Evolutionary conservation across 2,329 filamentous ascomycete genomes (phyloP).

Genomic region (Ceratocystis papillata): DNA sequence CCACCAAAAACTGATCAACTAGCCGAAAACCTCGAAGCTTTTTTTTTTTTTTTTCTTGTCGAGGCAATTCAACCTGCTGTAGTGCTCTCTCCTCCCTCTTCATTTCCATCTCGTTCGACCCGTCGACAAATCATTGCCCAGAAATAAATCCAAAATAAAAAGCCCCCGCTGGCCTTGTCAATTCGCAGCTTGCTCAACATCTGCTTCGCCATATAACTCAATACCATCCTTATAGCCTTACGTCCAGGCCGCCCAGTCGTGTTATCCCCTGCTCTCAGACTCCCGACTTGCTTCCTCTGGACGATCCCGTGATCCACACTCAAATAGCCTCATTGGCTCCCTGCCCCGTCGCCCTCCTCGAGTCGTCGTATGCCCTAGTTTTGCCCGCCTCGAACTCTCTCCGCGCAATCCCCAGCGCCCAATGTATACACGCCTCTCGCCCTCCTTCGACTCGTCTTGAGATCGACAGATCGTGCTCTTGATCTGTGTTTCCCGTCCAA

Average conservation of each 20-base stretch:
- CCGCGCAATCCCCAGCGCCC: background rate
- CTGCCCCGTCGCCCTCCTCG: background rate
- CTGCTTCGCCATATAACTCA: background rate
- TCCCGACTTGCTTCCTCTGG: background rate
- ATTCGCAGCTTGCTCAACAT: background rate
- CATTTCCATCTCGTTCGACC: background rate
- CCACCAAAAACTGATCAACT: slow-evolving; percentile 12
- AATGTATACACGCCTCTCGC: slow-evolving; percentile 13
- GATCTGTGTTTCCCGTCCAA: background rate
- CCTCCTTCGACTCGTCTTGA: slow-evolving; percentile 1
- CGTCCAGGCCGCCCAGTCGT: background rate
- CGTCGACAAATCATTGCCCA: background rate
- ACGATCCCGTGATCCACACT: background rate
- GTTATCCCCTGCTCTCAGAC: background rate
- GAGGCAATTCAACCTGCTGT: background rate
- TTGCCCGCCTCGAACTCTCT: background rate
- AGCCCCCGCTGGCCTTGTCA: background rate
- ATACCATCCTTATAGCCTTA: background rate
- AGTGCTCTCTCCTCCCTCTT: background rate
- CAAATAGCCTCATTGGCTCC: background rate
- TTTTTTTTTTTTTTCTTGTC: slow-evolving; percentile 11
- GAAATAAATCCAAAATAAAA: background rate
- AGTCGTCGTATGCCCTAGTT: background rate
- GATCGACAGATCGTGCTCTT: background rate
- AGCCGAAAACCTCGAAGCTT: background rate